Percentiles rank a stretch among this genome's conserved stretches.
These are phyloP conservation scores for Eragrostis curvula DNA, from an alignment of 176 grass and related monocot species.

Conservation along the genomic window DNA sequence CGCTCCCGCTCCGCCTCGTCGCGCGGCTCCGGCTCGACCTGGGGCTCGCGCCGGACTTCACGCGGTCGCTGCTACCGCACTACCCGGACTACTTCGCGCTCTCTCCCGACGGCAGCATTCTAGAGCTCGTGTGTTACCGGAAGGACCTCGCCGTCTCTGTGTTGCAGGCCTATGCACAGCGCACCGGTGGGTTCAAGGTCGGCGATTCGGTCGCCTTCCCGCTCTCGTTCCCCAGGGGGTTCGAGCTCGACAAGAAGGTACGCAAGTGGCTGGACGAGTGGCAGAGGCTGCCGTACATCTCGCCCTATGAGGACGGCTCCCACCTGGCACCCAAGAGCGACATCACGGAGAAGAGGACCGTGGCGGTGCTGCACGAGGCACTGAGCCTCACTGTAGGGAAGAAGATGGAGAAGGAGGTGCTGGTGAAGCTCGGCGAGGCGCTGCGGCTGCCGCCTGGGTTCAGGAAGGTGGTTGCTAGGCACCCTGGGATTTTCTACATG, in stretches of 20 bases:
- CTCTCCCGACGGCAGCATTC: conserved; percentile 50
- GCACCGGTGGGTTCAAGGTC: conserved; percentile 71
- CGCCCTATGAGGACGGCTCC: conserved; percentile 75
- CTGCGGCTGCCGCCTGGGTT: conserved; percentile 70
- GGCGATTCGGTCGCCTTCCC: conserved; percentile 76
- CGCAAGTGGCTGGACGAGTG: conserved; percentile 85
- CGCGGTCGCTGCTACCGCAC: conserved; percentile 59
- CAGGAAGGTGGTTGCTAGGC: conserved; percentile 71
- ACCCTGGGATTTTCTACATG: conserved; percentile 93
- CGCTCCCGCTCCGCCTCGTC: conserved; percentile 68
- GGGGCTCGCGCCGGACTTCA: conserved; percentile 76
- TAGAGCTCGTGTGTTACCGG: conserved; percentile 89
- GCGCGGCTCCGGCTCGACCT: conserved; percentile 77
- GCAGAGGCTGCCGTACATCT: conserved; percentile 86
- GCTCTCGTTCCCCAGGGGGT: conserved; percentile 64
- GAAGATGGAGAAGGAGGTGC: conserved; percentile 86
- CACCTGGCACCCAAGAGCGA: conserved; percentile 73
- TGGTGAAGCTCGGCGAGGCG: conserved; percentile 72
- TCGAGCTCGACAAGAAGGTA: conserved; percentile 86
- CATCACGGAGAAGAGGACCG: conserved; percentile 81
- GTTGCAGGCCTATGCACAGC: conserved; percentile 73
- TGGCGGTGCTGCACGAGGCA: conserved; percentile 76
- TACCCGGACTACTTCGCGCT: conserved; percentile 91
- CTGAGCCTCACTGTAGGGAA: conserved; percentile 74
- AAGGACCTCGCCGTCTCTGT: conserved; percentile 80